phyloP scores from a whole-genome alignment of 2,329 filamentous ascomycete species.

The Fusarium succisae region DNA sequence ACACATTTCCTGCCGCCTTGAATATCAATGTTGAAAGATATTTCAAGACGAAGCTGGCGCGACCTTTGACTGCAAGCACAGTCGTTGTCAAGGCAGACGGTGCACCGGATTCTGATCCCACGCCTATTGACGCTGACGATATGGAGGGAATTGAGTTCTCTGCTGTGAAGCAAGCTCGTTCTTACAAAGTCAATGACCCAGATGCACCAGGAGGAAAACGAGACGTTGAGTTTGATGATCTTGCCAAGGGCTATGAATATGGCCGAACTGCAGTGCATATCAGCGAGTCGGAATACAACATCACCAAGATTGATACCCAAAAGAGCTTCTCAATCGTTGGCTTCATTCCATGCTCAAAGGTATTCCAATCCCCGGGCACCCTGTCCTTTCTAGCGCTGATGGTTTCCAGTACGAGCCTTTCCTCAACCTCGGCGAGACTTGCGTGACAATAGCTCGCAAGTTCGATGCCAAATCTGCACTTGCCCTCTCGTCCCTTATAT shows the following conservation, averaged over 20 bases:
- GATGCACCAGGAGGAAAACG: constrained; percentile 79
- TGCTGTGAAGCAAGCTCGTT: constrained; percentile 78
- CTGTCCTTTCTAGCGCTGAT: constrained; percentile 9
- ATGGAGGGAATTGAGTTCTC: constrained; percentile 68
- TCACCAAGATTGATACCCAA: constrained; percentile 85
- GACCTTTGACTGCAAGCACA: constrained; percentile 77
- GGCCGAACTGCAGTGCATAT: constrained; percentile 92
- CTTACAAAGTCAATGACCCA: constrained; percentile 83
- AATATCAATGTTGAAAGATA: constrained; percentile 91
- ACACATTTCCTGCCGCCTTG: constrained; percentile 77
- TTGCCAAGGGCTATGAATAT: constrained; percentile 95
- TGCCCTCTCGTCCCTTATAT: constrained; percentile 88
- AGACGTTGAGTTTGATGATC: constrained; percentile 81
- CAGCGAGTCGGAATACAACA: constrained; percentile 83
- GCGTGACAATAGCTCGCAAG: constrained; percentile 79
- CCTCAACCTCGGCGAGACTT: constrained; percentile 83
- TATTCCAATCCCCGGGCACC: constrained; percentile 48
- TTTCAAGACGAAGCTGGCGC: constrained; percentile 82
- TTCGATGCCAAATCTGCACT: constrained; percentile 84
- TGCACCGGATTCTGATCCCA: constrained; percentile 59
- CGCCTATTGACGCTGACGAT: constrained; percentile 58
- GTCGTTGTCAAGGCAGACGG: constrained; percentile 70
- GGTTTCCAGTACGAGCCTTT: constrained; percentile 77
- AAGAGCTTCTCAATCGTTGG: constrained; percentile 84
- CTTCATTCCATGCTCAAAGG: constrained; percentile 79